A percentile compares a stretch with the other conserved stretches of the same genome.
These are phyloP conservation scores for Saccharomyces hybrid DNA, from an alignment of 1,139 yeast genomes.

Conservation along the genomic window DNA sequence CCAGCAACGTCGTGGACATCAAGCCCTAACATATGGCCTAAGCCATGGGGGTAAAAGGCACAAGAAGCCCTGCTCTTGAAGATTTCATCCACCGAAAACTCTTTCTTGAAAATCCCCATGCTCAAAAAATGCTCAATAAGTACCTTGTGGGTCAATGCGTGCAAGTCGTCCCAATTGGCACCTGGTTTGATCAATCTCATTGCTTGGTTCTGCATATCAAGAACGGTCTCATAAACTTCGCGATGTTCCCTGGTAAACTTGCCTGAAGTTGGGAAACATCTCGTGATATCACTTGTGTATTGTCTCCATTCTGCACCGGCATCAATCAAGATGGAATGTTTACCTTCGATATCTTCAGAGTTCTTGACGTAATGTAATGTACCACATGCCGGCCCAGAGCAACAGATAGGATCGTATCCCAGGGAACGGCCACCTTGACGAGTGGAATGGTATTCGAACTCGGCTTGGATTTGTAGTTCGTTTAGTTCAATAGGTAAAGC, in stretches of 20 bases:
- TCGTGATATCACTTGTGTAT: conserved; percentile 88
- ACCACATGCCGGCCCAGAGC: conserved; percentile 87
- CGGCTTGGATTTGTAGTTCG: conserved; percentile 93
- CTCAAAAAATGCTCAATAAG: conserved; percentile 63
- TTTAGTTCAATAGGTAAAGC: conserved; percentile 81
- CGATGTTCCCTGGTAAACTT: conserved; percentile 84
- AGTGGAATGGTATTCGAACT: conserved; percentile 84
- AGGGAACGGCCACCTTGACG: conserved; percentile 88
- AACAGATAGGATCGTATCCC: conserved; percentile 92
- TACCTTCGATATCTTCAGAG: conserved; percentile 54
- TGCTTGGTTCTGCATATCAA: conserved; percentile 70
- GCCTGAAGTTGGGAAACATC: conserved; percentile 90
- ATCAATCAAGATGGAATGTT: conserved; percentile 71
- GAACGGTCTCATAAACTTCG: conserved; percentile 72
- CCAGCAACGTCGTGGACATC: conserved; percentile 97
- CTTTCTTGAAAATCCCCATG: conserved; percentile 67
- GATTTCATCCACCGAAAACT: conserved; percentile 57
- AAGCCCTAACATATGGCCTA: conserved; percentile 90
- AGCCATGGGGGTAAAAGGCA: conserved; percentile 87
- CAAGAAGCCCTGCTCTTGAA: conserved; percentile 63
- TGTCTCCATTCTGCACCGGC: conserved; percentile 97
- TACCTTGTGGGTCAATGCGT: conserved; percentile 68
- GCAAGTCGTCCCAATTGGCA: conserved; percentile 83
- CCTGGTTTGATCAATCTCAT: conserved; percentile 74
- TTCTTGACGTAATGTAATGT: conserved; percentile 86